Percentiles rank a stretch among this genome's conserved stretches.
Conservation (phyloP, 306 rosid genomes). For the Rosa persica region DNA sequence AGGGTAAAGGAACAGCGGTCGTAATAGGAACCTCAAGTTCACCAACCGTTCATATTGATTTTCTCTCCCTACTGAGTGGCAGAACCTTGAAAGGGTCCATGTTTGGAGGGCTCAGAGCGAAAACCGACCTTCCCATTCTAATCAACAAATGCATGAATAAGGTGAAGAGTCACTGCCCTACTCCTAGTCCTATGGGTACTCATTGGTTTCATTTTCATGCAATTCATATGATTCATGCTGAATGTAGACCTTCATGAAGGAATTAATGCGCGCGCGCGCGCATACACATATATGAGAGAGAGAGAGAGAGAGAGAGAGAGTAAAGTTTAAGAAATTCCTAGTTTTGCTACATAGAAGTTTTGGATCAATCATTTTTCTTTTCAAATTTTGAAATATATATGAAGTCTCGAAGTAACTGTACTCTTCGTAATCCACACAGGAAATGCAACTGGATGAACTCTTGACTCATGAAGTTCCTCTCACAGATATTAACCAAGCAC, state of each 20-base stretch:
- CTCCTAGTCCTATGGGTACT: neutral
- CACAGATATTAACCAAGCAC: constrained; percentile 34
- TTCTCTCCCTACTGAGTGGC: constrained; percentile 27
- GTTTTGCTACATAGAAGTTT: too few species aligned
- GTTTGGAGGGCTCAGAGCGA: constrained; percentile 53
- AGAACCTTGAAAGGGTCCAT: constrained; percentile 47
- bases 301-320: too few species aligned
- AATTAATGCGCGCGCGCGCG: too few species aligned
- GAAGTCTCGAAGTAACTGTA: neutral
- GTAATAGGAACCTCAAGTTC: constrained; percentile 31
- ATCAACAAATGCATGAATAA: constrained; percentile 38
- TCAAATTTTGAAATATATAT: neutral
- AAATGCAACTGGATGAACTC: constrained; percentile 44
- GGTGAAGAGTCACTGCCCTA: constrained; percentile 23
- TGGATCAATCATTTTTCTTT: neutral
- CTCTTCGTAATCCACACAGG: constrained; percentile 26
- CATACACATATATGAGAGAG: too few species aligned
- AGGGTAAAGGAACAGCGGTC: constrained; percentile 48
- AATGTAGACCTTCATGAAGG: neutral
- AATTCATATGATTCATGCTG: neutral
- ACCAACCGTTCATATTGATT: constrained; percentile 19
- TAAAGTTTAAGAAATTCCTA: too few species aligned
- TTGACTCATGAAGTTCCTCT: constrained; percentile 41
- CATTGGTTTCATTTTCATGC: neutral
- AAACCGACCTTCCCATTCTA: constrained; percentile 43